Conservation (phyloP, 2,329 filamentous ascomycete species). For the Fusarium camptoceras region DNA sequence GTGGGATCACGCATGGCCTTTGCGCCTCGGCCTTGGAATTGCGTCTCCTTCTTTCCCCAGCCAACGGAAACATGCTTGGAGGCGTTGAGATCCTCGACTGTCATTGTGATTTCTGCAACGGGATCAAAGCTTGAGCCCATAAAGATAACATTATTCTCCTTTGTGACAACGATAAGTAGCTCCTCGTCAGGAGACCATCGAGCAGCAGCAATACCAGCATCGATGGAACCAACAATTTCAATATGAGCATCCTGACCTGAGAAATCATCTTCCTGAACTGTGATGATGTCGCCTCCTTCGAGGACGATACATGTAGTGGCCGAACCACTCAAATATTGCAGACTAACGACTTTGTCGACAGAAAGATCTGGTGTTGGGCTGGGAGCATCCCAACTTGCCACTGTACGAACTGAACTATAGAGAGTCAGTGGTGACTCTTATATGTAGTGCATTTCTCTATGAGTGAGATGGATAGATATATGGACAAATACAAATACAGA, state of each 20-base stretch:
- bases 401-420: conserved; percentile 50
- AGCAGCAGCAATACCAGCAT: conserved; percentile 89
- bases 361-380: conserved; percentile 80
- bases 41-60: conserved; percentile 98
- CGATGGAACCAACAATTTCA: conserved; percentile 94
- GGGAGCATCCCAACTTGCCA: conserved; percentile 91
- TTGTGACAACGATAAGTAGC: conserved; percentile 84
- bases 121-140: conserved; percentile 95
- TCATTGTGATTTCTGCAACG: conserved; percentile 79
- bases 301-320: conserved; percentile 83
- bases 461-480: background rate
- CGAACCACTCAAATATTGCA: conserved; percentile 89
- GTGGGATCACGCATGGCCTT: conserved; percentile 91
- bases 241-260: conserved; percentile 76
- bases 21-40: conserved; percentile 93
- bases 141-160: conserved; percentile 81
- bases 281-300: conserved; percentile 89
- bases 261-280: conserved; percentile 74
- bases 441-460: background rate
- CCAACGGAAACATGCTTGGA: conserved; percentile 96
- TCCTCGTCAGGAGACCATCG: conserved; percentile 97
- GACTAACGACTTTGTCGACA: conserved; percentile 79
- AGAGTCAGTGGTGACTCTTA: conserved; percentile 26
- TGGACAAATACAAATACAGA: background rate
- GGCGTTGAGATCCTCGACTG: conserved; percentile 80